These are phyloP conservation scores for Helicocarpus griseus DNA, from an alignment of 2,329 filamentous ascomycete species.

Conservation along the genomic window DNA sequence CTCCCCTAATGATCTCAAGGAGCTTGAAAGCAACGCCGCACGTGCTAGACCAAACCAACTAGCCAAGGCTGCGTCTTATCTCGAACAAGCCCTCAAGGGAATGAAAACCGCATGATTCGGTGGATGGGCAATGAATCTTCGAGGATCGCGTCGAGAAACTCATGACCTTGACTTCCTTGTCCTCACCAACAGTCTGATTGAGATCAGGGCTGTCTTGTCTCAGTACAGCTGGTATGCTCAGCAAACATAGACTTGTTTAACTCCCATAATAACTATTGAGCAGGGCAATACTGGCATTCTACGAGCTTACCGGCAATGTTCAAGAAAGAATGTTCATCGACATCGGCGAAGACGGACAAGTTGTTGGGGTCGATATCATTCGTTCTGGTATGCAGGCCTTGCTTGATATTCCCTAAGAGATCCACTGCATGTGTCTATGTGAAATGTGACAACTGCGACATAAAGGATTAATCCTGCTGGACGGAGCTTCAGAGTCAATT, in stretches of 20 bases:
- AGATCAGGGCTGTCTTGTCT: constrained; percentile 5
- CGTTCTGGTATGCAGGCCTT: constrained; percentile 1
- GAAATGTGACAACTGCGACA: too few species aligned
- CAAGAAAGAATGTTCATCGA: constrained; percentile 7
- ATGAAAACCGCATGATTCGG: constrained; percentile 7
- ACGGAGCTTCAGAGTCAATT: too few species aligned
- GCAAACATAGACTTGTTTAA: not conserved
- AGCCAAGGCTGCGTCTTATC: constrained; percentile 6
- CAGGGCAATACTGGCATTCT: constrained; percentile 5
- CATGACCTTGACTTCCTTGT: constrained; percentile 6
- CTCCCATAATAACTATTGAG: not conserved
- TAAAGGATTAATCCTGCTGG: too few species aligned
- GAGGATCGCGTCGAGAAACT: constrained; percentile 5
- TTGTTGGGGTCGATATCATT: constrained; percentile 7
- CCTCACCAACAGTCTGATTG: not conserved
- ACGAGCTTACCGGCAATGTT: not conserved
- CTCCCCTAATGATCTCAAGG: constrained; percentile 3
- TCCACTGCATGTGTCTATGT: too few species aligned
- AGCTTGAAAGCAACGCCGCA: constrained; percentile 7
- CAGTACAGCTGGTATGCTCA: constrained; percentile 5
- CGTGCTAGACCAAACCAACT: constrained; percentile 3
- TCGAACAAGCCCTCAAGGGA: constrained; percentile 4
- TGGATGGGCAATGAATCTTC: constrained; percentile 4
- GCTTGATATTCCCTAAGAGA: not conserved
- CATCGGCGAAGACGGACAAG: constrained; percentile 6